phyloP scores from a whole-genome alignment of 495 filamentous ascomycete genomes.

The Aspergillus indologenus region DNA sequence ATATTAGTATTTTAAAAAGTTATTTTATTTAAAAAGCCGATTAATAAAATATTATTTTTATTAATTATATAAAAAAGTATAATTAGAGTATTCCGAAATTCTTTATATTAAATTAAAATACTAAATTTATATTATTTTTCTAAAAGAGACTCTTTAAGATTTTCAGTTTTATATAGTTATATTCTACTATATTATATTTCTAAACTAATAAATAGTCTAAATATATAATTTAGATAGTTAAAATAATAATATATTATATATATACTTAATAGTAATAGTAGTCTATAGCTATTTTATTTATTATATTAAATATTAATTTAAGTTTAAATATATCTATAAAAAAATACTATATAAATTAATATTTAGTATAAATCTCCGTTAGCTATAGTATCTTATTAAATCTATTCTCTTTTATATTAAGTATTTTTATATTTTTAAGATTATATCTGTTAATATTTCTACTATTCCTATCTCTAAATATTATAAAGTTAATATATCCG shows the following conservation, averaged over 20 bases:
- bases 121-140: not conserved
- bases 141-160: not conserved
- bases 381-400: not conserved
- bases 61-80: constrained; percentile 1
- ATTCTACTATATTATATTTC: not conserved
- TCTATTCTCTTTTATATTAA: not conserved
- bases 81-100: not conserved
- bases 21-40: not conserved
- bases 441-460: no score
- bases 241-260: not conserved
- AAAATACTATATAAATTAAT: not conserved
- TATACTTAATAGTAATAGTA: not conserved
- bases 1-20: not conserved
- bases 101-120: not conserved
- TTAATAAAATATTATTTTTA: not conserved
- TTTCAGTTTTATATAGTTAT: not conserved
- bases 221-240: not conserved
- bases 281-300: not conserved
- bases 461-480: no score
- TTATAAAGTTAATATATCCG: no score
- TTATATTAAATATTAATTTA: not conserved
- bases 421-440: no score
- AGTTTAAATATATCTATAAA: not conserved
- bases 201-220: not conserved
- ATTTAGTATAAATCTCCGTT: not conserved